phyloP scores from a whole-genome alignment of 139 green algal species.

The Chlamydomonas sp. region DNA sequence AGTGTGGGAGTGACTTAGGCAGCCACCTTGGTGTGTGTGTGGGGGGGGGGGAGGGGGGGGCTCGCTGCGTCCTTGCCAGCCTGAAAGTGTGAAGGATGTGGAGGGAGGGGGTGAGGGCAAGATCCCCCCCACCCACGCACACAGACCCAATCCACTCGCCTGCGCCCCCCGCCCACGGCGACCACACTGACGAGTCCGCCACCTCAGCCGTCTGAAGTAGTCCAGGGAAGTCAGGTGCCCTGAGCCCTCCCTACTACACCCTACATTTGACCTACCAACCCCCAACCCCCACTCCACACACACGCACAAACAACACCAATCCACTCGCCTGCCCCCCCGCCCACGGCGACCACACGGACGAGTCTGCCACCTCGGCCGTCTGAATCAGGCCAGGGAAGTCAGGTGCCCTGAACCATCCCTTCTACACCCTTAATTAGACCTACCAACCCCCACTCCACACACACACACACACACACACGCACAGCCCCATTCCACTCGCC shows the following conservation, averaged over 20 bases:
- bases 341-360: slow-evolving; percentile 47
- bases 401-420: not conserved
- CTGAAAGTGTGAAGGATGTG: too few relatives aligned
- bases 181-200: slow-evolving; percentile 40
- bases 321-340: slow-evolving; percentile 12
- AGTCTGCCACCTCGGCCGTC: slow-evolving; percentile 37
- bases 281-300: not conserved
- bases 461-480: too few relatives aligned
- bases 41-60: too few relatives aligned
- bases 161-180: slow-evolving; percentile 35
- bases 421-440: not conserved
- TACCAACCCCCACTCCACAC: not conserved
- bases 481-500: too few relatives aligned
- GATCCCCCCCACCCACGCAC: too few relatives aligned
- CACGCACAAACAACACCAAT: too few relatives aligned
- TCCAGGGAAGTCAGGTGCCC: not conserved
- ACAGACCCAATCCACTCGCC: too few relatives aligned
- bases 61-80: too few relatives aligned
- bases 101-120: too few relatives aligned
- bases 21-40: too few relatives aligned
- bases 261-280: not conserved
- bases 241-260: not conserved
- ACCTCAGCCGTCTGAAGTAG: slow-evolving; percentile 25
- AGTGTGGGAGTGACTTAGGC: too few relatives aligned
- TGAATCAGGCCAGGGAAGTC: not conserved